Conservation (phyloP, 164 flowering plant genomes). For the Annona cherimola region DNA sequence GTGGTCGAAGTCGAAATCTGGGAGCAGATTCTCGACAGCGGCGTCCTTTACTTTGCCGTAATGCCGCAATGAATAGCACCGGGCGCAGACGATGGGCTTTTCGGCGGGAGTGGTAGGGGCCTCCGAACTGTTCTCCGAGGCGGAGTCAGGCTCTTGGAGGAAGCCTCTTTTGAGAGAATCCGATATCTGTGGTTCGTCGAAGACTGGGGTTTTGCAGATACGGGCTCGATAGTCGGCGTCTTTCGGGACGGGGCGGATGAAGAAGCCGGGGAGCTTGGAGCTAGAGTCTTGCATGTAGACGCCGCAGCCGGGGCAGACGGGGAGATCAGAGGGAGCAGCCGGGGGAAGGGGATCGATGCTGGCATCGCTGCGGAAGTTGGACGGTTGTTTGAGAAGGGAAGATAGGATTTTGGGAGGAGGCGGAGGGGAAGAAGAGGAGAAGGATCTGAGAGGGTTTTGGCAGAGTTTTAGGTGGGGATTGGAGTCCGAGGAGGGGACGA, state of each 20-base stretch:
- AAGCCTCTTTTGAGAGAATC: constrained; percentile 56
- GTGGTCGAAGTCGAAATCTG: constrained; percentile 93
- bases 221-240: constrained; percentile 26
- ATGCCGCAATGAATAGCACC: constrained; percentile 81
- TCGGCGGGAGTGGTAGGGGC: constrained; percentile 4
- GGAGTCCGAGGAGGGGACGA: not conserved
- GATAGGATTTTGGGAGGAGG: not conserved
- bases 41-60: constrained; percentile 81
- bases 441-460: not conserved
- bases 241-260: constrained; percentile 46
- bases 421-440: not conserved
- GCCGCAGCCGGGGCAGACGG: constrained; percentile 86
- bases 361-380: constrained; percentile 54
- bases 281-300: constrained; percentile 70
- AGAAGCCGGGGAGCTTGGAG: constrained; percentile 74
- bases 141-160: constrained; percentile 16
- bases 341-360: constrained; percentile 35
- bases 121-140: not conserved
- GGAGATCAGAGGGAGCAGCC: constrained; percentile 28
- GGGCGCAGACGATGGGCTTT: constrained; percentile 67
- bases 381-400: constrained; percentile 1
- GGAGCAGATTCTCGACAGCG: constrained; percentile 72
- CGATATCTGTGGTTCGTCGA: constrained; percentile 57
- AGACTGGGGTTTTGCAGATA: constrained; percentile 29
- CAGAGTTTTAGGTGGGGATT: not conserved